Evolutionary conservation across 225 moss, liverwort and hornwort genomes (phyloP).

Genomic region (Physcomitrium patens): DNA sequence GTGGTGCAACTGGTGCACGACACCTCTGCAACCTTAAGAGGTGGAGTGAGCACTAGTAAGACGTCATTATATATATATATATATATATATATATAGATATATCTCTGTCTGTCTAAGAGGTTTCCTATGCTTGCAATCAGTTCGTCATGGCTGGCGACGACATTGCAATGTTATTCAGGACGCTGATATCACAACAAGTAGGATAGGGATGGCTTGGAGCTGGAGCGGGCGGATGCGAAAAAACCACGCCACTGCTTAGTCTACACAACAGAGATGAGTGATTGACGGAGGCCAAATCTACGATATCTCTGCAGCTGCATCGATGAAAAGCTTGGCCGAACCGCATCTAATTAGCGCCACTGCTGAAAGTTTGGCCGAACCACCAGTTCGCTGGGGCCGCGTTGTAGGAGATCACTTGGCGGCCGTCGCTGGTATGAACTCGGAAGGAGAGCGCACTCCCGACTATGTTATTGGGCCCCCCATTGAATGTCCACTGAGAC

Average conservation of each 20-base stretch:
- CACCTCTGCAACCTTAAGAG: background rate
- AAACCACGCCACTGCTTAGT: slow-evolving; percentile 31
- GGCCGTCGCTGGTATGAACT: slow-evolving; percentile 42
- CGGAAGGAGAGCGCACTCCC: slow-evolving; percentile 54
- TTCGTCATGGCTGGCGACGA: too few relatives aligned
- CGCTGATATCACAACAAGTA: background rate
- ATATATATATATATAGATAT: too few relatives aligned
- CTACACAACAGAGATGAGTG: background rate
- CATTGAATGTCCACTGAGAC: slow-evolving; percentile 49
- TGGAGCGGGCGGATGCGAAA: slow-evolving; percentile 31
- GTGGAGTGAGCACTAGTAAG: background rate
- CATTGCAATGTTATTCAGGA: background rate
- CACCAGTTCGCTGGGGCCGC: slow-evolving; percentile 45
- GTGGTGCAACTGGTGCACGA: background rate
- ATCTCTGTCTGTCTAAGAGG: too few relatives aligned
- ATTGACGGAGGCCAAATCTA: too few relatives aligned
- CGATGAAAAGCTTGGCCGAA: background rate
- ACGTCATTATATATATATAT: background rate
- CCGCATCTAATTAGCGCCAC: slow-evolving; percentile 31
- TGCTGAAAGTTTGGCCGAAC: slow-evolving; percentile 66
- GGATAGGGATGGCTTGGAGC: background rate
- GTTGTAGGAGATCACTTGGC: slow-evolving; percentile 39
- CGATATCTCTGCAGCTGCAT: background rate
- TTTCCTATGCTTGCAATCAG: background rate
- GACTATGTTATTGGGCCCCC: slow-evolving; percentile 14